Evolutionary conservation across 257 asterid genomes (phyloP).

Genomic region (Plectranthus barbatus): DNA sequence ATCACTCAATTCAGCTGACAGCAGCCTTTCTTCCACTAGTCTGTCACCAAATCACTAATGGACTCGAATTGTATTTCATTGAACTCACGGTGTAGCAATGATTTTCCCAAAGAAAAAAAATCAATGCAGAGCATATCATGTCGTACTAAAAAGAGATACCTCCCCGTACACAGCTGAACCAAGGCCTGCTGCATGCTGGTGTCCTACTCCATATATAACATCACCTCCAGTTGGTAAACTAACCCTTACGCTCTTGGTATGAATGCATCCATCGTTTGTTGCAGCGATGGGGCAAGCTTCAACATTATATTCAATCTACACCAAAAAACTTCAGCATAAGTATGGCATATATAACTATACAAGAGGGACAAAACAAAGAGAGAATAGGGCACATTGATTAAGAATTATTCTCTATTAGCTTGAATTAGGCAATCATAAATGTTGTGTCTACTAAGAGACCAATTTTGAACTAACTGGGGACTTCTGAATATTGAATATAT

Average conservation of each 20-base stretch:
- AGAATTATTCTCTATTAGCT: background rate
- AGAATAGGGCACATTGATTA: background rate
- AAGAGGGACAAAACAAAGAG: background rate
- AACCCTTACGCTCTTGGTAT: slow-evolving; percentile 31
- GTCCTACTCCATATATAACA: slow-evolving; percentile 70
- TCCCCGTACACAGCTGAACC: slow-evolving; percentile 67
- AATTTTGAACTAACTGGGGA: background rate
- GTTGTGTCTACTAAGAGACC: too few relatives aligned
- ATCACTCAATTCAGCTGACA: too few relatives aligned
- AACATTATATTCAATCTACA: slow-evolving; percentile 62
- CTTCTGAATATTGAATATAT: background rate
- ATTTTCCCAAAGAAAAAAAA: background rate
- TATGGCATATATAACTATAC: background rate
- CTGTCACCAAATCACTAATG: too few relatives aligned
- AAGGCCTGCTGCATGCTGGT: slow-evolving; percentile 71
- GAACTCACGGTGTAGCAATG: too few relatives aligned
- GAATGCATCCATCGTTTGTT: slow-evolving; percentile 32
- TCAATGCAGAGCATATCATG: background rate
- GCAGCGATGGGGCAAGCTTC: slow-evolving; percentile 37
- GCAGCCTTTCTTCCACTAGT: too few relatives aligned
- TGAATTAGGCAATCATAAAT: too few relatives aligned
- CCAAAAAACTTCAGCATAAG: slow-evolving; percentile 2
- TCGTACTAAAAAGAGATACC: slow-evolving; percentile 28
- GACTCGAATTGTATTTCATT: too few relatives aligned
- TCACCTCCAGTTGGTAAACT: slow-evolving; percentile 58